phyloP scores from a whole-genome alignment of 106 monocot species.

The Allium sativum region DNA sequence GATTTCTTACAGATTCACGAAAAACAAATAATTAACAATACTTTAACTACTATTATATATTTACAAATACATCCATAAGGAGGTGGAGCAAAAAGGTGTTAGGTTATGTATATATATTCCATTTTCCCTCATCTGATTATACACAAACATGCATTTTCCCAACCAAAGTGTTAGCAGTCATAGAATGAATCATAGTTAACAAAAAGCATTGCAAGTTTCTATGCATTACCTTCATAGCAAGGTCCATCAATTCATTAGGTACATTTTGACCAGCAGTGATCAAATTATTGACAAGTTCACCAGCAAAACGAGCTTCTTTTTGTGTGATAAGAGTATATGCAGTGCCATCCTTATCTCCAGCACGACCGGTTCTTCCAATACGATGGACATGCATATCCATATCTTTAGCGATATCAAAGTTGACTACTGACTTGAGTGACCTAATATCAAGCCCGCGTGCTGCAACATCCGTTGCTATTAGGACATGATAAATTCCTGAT shows the following conservation, averaged over 20 bases:
- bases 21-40: too few species aligned
- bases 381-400: constrained; percentile 99
- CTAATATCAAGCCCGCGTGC: constrained; percentile 96
- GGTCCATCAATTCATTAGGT: constrained; percentile 73
- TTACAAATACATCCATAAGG: too few species aligned
- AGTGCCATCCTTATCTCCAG: constrained; percentile 91
- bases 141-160: too few species aligned
- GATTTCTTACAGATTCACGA: too few species aligned
- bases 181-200: too few species aligned
- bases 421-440: constrained; percentile 91
- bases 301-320: constrained; percentile 91
- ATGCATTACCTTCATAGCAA: constrained; percentile 84
- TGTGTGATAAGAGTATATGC: constrained; percentile 85
- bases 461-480: constrained; percentile 96
- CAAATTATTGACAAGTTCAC: constrained; percentile 82
- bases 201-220: too few species aligned
- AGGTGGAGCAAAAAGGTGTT: too few species aligned
- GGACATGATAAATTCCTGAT: constrained; percentile 69
- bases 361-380: constrained; percentile 97
- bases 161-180: too few species aligned
- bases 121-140: too few species aligned
- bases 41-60: too few species aligned
- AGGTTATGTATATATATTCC: too few species aligned
- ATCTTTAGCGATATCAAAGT: constrained; percentile 88
- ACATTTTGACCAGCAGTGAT: constrained; percentile 91